Conservation (phyloP, 768 basidiomycete species). For the Boletus vinaceobasis region DNA sequence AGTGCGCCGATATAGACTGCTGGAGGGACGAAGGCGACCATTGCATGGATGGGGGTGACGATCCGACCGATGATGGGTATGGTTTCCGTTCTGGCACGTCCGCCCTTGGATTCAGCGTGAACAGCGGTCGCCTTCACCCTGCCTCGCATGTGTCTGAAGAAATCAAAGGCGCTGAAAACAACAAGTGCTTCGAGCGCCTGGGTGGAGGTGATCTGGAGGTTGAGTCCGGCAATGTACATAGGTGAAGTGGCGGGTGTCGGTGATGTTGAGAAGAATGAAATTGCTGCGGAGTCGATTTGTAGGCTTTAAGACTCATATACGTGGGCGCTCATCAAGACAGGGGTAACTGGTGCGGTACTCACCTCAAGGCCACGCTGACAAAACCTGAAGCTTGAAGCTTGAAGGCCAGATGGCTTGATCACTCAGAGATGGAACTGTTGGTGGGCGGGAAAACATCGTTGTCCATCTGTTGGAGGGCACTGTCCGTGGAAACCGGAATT, state of each 20-base stretch:
- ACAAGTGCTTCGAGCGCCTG: conserved; percentile 9
- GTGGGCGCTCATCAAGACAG: background rate
- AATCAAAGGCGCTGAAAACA: background rate
- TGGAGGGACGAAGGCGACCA: conserved; percentile 14
- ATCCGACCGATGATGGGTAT: conserved; percentile 15
- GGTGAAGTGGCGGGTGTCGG: no score
- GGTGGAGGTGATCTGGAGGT: background rate
- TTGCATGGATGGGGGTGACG: conserved; percentile 17
- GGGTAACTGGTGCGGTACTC: background rate
- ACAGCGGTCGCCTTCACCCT: background rate
- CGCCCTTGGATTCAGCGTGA: conserved; percentile 10
- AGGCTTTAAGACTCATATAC: background rate
- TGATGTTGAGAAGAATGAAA: background rate
- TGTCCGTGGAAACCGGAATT: background rate
- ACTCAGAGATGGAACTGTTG: background rate
- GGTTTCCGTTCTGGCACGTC: conserved; percentile 5
- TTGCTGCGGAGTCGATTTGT: background rate
- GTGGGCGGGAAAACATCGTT: background rate
- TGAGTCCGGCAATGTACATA: conserved; percentile 8
- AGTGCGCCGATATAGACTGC: conserved; percentile 20
- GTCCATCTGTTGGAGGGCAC: background rate
- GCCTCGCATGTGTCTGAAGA: background rate
- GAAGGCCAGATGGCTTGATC: no score
- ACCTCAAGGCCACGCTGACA: background rate
- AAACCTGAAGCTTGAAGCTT: background rate